A percentile compares a stretch with the other conserved stretches of the same genome.
Conservation (phyloP, 2,329 filamentous ascomycete species). For the Calonectria honghensis region DNA sequence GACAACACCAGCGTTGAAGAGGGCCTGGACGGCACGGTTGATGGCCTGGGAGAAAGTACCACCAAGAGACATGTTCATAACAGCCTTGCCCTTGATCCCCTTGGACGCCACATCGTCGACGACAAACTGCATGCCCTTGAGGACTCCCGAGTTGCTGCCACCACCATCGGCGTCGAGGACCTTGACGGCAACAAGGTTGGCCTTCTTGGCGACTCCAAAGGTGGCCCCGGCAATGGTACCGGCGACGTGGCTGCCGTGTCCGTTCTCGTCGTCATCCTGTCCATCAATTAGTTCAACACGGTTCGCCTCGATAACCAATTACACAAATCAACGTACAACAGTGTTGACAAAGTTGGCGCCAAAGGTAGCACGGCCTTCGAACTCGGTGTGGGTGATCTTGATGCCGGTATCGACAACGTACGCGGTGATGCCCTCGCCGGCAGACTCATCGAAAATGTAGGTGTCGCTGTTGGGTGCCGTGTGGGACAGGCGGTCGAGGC, state of each 20-base stretch:
- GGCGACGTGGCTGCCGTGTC: conserved; percentile 79
- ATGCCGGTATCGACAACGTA: conserved; percentile 82
- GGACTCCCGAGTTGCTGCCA: conserved; percentile 65
- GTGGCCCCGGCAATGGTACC: conserved; percentile 77
- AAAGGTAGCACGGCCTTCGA: conserved; percentile 72
- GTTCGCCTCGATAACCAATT: background rate
- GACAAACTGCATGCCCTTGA: conserved; percentile 76
- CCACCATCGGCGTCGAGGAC: conserved; percentile 69
- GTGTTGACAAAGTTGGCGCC: conserved; percentile 72
- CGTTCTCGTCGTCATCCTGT: conserved; percentile 73
- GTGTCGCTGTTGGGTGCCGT: conserved; percentile 55
- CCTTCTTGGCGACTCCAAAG: conserved; percentile 73
- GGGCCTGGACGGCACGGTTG: conserved; percentile 72
- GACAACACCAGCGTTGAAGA: conserved; percentile 71
- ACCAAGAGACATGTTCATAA: conserved; percentile 80
- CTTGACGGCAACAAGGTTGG: conserved; percentile 74
- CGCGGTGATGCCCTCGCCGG: conserved; percentile 74
- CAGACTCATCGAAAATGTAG: conserved; percentile 70
- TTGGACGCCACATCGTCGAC: conserved; percentile 66
- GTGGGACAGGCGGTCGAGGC: conserved; percentile 73
- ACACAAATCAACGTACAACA: conserved; percentile 60
- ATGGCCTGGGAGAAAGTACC: conserved; percentile 69
- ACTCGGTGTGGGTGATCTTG: conserved; percentile 72
- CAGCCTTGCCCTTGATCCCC: conserved; percentile 69
- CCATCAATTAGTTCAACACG: conserved; percentile 26